Percentiles rank a stretch among this genome's conserved stretches.
These are phyloP conservation scores for Daedaleopsis sinensis DNA, from an alignment of 768 basidiomycete genomes.

Conservation along the genomic window DNA sequence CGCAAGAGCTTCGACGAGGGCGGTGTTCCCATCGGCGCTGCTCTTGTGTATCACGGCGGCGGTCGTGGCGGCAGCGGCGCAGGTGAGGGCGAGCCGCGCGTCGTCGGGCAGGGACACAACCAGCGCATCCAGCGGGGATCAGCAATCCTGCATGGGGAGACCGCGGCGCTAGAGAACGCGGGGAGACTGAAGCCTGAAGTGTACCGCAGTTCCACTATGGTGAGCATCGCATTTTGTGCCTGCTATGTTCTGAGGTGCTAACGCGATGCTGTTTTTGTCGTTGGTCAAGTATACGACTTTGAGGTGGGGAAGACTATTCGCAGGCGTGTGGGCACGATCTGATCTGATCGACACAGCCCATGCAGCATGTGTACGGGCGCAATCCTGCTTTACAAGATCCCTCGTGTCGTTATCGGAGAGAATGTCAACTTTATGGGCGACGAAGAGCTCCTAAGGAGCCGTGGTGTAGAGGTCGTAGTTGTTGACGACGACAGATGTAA, in stretches of 20 bases:
- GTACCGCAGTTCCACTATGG: conserved; percentile 54
- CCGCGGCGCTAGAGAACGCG: conserved; percentile 53
- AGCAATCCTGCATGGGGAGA: conserved; percentile 51
- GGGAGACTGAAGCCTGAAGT: conserved; percentile 49
- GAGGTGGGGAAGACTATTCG: conserved; percentile 53
- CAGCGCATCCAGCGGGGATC: conserved; percentile 46
- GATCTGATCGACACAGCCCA: conserved; percentile 41
- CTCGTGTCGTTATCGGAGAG: conserved; percentile 68
- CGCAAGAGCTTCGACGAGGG: conserved; percentile 50
- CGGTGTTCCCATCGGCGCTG: conserved; percentile 67
- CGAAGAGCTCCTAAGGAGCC: conserved; percentile 52
- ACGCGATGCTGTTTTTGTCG: not conserved
- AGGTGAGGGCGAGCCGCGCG: conserved; percentile 8
- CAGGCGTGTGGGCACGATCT: conserved; percentile 66
- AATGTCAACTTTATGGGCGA: conserved; percentile 56
- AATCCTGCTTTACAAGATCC: conserved; percentile 63
- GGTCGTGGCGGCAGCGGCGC: too few species aligned
- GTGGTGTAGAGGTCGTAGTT: conserved; percentile 51
- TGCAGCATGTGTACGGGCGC: conserved; percentile 71
- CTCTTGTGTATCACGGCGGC: conserved; percentile 36
- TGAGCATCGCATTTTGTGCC: conserved; percentile 27
- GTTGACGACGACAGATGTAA: conserved; percentile 53
- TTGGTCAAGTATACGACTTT: conserved; percentile 40
- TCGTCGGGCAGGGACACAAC: conserved; percentile 50
- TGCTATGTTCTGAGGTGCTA: not conserved